Base-by-base conservation (phyloP, 768 basidiomycete genomes). In the Suillus tomentosus region DNA sequence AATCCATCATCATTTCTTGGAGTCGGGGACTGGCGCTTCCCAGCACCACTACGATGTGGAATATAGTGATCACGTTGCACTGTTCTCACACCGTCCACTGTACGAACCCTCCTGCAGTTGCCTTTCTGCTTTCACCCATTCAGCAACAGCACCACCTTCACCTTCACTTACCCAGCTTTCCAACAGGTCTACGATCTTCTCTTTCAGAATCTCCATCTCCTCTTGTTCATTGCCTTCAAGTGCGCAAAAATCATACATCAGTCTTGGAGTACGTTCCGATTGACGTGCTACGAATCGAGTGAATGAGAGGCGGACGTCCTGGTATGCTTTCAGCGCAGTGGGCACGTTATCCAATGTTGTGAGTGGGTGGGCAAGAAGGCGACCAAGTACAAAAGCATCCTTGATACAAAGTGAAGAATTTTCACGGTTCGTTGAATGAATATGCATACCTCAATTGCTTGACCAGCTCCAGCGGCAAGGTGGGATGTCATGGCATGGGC, bases 401-500 rank as follows among this genome's bases (percentile, higher is more conserved):
- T 70, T 50, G 17, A 62, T 50, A 24, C 6, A 50, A 48, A 14
- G 47, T 24, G 48, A 50, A 24, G 19, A 15, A 22, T 50, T 24
- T 50, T 22, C 22, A 24, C 22, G 9, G 36, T 24, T 14, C 13
- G 34, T 34, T 24, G 14, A 50, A 45, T 40, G 14, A 61, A n/a
- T 19, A 22, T 55, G 2, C 15, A 50, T 9, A 72, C 85, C 83
- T 87, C 86, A 62, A 86, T 80, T 7, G 85, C 85, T 66, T 84
- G 84, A 15, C 84, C 86, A 13, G 86, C 86, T 40, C 85, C 85
- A 10, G 85, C 82, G 36, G 85, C 86, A 73, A 84, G 82, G 74
- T 84, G 81, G 13, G 86, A 84, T 4, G 75, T 71, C 79, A 82
- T 83, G 1, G 84, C 84, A 67, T 86, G 85, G 31, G 57, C 47